Evolutionary conservation across 78 protist species (phyloP).

Genomic region (slime mould (Dictyostelium discoideum)): DNA sequence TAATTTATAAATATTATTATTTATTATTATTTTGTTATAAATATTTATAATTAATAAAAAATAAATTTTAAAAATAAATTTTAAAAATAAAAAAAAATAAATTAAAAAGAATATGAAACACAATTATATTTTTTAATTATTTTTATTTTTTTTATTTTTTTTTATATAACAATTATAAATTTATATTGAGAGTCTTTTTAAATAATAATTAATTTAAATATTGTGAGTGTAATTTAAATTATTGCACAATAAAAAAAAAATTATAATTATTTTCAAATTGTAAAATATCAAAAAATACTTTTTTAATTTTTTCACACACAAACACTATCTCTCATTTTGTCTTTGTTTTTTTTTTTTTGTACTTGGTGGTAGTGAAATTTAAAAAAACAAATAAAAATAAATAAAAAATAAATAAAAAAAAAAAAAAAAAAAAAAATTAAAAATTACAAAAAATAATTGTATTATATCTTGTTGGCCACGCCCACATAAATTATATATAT

Average conservation of each 20-base stretch:
- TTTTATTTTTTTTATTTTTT: not conserved
- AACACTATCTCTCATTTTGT: not conserved
- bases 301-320: not conserved
- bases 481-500: not conserved
- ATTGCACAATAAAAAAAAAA: not conserved
- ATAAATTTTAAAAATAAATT: no score
- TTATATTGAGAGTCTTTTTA: not conserved
- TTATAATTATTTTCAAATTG: not conserved
- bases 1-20: no score
- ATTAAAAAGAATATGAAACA: no score
- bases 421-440: no score
- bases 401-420: no score
- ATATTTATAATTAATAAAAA: no score
- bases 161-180: not conserved
- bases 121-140: not conserved
- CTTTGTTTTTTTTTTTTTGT: not conserved
- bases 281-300: not conserved
- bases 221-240: no score
- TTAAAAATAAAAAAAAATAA: no score
- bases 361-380: not conserved
- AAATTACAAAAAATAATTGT: not conserved
- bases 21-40: no score
- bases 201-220: no score
- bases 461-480: not conserved
- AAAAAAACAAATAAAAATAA: no score